phyloP scores from a whole-genome alignment of 345 rosid species.

The Gynandropsis gynandra region DNA sequence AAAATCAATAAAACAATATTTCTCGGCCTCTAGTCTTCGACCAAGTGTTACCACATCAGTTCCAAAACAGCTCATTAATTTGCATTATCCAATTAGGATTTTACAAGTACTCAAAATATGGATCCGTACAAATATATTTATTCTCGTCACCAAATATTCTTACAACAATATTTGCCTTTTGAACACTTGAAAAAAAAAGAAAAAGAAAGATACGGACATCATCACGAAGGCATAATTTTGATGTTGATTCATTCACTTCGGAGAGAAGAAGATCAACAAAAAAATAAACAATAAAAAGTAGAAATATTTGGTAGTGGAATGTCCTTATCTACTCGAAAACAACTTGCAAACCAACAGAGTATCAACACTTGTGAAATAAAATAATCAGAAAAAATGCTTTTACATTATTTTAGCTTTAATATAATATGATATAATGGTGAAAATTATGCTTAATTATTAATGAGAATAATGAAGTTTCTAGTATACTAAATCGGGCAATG shows the following conservation, averaged over 20 bases:
- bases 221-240: slow-evolving; percentile 21
- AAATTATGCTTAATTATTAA: slow-evolving; percentile 14
- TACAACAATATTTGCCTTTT: slow-evolving; percentile 21
- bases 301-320: slow-evolving; percentile 22
- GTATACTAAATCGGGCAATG: slow-evolving; percentile 41
- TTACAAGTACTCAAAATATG: slow-evolving; percentile 25
- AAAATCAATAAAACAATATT: slow-evolving; percentile 26
- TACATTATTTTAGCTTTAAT: slow-evolving; percentile 6
- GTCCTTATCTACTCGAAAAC: slow-evolving; percentile 19
- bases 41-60: slow-evolving; percentile 25
- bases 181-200: slow-evolving; percentile 19
- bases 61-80: slow-evolving; percentile 23
- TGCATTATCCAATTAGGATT: slow-evolving; percentile 23
- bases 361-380: slow-evolving; percentile 24
- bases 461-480: slow-evolving; percentile 38
- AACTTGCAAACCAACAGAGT: slow-evolving; percentile 17
- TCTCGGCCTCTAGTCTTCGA: slow-evolving; percentile 13
- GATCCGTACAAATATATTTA: slow-evolving; percentile 26
- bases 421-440: background rate
- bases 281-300: background rate
- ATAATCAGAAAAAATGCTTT: slow-evolving; percentile 20
- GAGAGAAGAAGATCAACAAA: background rate
- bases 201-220: slow-evolving; percentile 18
- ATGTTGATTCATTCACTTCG: slow-evolving; percentile 15
- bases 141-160: slow-evolving; percentile 24